Evolutionary conservation across 345 rosid species (phyloP), one percentile per base, ranked within the genome.

Genomic region (Moricandia moricandioides): DNA sequence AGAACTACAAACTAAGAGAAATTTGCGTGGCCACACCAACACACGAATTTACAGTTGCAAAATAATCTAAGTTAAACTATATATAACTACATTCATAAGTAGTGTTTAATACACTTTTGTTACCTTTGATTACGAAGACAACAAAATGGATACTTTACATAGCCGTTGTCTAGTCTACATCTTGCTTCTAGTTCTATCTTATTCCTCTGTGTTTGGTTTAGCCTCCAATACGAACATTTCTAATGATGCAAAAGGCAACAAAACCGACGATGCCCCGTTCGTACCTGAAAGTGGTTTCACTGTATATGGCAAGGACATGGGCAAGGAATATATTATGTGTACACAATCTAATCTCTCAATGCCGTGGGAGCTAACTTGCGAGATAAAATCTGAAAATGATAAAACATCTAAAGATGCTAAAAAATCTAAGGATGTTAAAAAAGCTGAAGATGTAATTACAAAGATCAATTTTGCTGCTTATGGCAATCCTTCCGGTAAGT

Each of bases 401-500:
- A 18, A 45, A 0, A 62, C 17, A 17, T 2, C 29, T 17, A 18
- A 26, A 35, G 4, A 29, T 29, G 31, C 4, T 29, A 29, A 29
- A 1, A 3, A 1, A 29, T 29, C 31, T 29, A 29, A 29, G 2
- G 31, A 29, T 29, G 5, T 3, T 2, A n/a, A 45, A 0, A 62
- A 18, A 17, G 1, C 29, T 17, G 17, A 26, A 35, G 39, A 54
- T 14, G 55, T 72, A 52, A 18, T 72, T 13, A 63, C 37, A 24
- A 54, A 64, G 40, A 51, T 63, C 40, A 14, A 24, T 54, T 72
- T 72, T 39, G 70, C 76, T 35, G 76, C 52, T 2, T 72, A 72
- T 72, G 76, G 76, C 11, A 37, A 63, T 51, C 70, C 76, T 24
- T 26, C 37, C 16, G 76, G 76, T 37, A 54, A 47, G 16, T 72